Base-by-base conservation (phyloP, 352 stramenopile species). In the Phytophthora melonis region DNA sequence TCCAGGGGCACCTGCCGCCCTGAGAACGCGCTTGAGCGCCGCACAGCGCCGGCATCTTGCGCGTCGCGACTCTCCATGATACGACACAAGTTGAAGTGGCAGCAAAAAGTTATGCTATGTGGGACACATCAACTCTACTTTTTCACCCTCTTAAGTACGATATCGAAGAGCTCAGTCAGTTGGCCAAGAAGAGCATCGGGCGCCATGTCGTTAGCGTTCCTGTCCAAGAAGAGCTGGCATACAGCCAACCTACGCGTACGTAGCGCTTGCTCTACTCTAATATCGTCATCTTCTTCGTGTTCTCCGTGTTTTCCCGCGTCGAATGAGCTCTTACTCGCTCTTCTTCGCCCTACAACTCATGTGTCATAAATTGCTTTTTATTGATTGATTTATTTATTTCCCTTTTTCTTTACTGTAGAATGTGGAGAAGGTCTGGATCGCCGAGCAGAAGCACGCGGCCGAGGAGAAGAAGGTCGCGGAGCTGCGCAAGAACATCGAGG, bases 141-240 rank as follows among this genome's bases (percentile, higher is more conserved):
- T 3, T n/a, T n/a, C 14, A 14, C 13, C 14, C 41, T 13, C 16
- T 34, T 66, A 58, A 41, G 43, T 58, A 58, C 61, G 61, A 54
- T 9, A n/a, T 13, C 2, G n/a, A 21, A 9, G 27, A 23, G 59
- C 9, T n/a, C 56, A 59, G n/a, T 32, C 16, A 16, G 39, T 16
- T 5, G 32, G 34, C 16, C 16, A 50, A 21, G 16, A 54, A 54
- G 47, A 27, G 18, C 30, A 34, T 55, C 34, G 59, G 56, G 3
- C 34, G 75, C 45, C 25, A 97, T 97, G 80, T 98, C 87, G 72
- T 91, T 97, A 75, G 93, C 86, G 74, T 99, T 98, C 81, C 88
- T 97, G 75, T 85, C 86, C 84, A 99, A 98, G 92, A 99, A 98
- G 90, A 99, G 94, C 89, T 99, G 96, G 96, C 96, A 99, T 77